Evolutionary conservation across 257 asterid species (phyloP).

Genomic region (Solanum neorickii): DNA sequence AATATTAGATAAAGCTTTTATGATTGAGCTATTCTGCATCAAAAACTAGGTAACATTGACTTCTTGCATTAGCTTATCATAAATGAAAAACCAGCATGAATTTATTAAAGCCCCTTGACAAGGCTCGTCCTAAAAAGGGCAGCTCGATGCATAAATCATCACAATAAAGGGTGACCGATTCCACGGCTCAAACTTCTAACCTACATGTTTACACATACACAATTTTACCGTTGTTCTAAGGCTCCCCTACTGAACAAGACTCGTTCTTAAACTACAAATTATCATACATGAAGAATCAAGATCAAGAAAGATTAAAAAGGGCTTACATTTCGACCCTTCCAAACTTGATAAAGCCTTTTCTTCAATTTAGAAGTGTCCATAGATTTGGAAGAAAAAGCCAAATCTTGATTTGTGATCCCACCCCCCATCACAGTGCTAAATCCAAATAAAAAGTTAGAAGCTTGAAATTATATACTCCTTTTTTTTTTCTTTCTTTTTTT

Average conservation of each 20-base stretch:
- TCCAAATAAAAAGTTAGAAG: not conserved
- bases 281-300: not conserved
- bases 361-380: slow-evolving; percentile 33
- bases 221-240: not conserved
- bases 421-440: slow-evolving; percentile 14
- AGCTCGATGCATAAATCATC: not conserved
- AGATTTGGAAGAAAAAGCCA: slow-evolving; percentile 33
- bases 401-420: slow-evolving; percentile 36
- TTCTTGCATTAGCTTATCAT: not conserved
- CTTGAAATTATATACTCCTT: not conserved
- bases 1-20: not conserved
- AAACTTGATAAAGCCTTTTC: slow-evolving; percentile 66
- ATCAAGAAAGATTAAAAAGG: not conserved
- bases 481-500: not conserved
- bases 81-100: not conserved
- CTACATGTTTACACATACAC: not conserved
- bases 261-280: not conserved
- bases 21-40: not conserved
- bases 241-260: not conserved
- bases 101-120: not conserved
- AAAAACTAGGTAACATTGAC: not conserved
- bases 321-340: slow-evolving; percentile 89
- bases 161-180: not conserved
- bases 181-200: not conserved
- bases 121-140: not conserved